Evolutionary conservation across 73 alveolate species (phyloP).

Genomic region (Tetrahymena borealis): DNA sequence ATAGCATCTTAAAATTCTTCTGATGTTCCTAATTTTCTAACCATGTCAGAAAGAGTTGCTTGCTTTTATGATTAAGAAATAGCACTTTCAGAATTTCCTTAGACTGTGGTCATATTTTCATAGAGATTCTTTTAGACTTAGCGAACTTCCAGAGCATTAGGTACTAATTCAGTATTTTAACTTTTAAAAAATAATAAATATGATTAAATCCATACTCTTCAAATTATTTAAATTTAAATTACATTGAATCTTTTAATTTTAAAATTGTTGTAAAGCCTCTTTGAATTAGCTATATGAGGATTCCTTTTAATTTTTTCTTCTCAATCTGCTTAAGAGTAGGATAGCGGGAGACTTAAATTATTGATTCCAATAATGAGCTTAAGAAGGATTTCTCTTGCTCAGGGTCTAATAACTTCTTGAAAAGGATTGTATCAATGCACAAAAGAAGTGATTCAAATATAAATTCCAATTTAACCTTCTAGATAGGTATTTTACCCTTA

Average conservation of each 20-base stretch:
- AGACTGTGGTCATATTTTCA: neutral
- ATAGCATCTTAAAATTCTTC: neutral
- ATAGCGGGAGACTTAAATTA: neutral
- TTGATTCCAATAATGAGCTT: neutral
- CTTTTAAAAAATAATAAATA: neutral
- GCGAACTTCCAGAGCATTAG: neutral
- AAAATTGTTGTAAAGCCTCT: neutral
- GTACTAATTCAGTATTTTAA: neutral
- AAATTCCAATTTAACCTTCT: neutral
- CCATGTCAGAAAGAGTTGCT: neutral
- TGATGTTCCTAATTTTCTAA: neutral
- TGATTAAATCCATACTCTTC: no score
- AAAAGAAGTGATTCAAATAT: neutral
- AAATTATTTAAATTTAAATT: no score
- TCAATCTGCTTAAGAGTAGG: neutral
- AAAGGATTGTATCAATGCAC: neutral
- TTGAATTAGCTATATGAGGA: neutral
- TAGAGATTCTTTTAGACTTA: neutral
- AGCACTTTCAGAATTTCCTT: neutral
- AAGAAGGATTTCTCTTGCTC: neutral
- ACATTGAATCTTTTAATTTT: neutral
- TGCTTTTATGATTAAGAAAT: neutral
- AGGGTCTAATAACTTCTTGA: neutral
- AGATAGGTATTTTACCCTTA: neutral
- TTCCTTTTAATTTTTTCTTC: neutral